These are phyloP conservation scores for Syzygium aqueum DNA, from an alignment of 345 rosid genomes.

Conservation along the genomic window DNA sequence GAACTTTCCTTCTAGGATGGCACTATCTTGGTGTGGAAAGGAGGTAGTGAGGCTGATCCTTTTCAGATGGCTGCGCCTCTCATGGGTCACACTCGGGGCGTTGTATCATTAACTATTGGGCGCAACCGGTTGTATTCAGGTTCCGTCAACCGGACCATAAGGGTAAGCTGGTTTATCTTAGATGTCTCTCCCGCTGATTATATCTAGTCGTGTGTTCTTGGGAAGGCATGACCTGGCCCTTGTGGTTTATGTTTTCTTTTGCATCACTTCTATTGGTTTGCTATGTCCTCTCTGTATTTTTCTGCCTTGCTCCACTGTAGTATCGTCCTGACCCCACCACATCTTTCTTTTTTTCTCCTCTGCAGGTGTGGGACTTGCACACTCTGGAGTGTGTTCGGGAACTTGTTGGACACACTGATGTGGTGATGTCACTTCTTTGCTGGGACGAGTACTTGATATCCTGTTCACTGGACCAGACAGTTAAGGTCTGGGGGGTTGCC, in stretches of 20 bases:
- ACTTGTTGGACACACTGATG: no score
- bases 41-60: conserved; percentile 22
- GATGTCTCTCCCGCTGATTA: neutral
- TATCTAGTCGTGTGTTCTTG: neutral
- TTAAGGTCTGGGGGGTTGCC: no score
- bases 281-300: neutral
- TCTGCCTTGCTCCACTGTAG: fast-evolving
- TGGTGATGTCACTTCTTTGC: no score
- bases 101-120: conserved; percentile 28
- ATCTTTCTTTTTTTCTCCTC: neutral
- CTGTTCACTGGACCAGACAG: no score
- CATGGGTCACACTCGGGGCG: conserved; percentile 25
- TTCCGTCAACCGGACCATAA: conserved; percentile 34
- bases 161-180: conserved; percentile 13
- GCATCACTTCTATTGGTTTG: neutral
- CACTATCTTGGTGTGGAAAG: conserved; percentile 39
- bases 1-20: conserved; percentile 25
- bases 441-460: no score
- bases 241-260: neutral
- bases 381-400: no score
- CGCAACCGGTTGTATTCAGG: conserved; percentile 29
- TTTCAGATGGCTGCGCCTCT: conserved; percentile 20
- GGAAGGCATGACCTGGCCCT: fast-evolving
- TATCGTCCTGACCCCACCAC: neutral
- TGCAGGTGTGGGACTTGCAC: conserved; percentile 12